Evolutionary conservation across 2,329 filamentous ascomycete genomes (phyloP).

Genomic region (Nigrospora osmanthi): DNA sequence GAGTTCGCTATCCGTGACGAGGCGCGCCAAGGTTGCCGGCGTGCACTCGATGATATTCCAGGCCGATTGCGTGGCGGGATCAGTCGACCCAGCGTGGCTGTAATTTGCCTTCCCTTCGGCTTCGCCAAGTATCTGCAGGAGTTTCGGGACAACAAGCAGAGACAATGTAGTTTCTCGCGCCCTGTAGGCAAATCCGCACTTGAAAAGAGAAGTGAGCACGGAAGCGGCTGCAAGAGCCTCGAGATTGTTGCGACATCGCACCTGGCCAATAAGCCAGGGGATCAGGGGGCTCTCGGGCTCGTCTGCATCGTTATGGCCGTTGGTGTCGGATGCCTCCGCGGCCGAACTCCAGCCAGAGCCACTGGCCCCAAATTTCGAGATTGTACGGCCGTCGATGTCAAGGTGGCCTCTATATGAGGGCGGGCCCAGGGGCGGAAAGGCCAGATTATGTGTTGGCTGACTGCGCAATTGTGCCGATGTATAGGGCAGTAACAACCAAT

Average conservation of each 20-base stretch:
- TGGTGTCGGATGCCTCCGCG: slow-evolving; percentile 12
- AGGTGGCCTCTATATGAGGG: slow-evolving; percentile 30
- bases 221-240: slow-evolving; percentile 62
- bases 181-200: slow-evolving; percentile 57
- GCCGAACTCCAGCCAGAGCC: slow-evolving; percentile 14
- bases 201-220: slow-evolving; percentile 62
- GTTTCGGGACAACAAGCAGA: slow-evolving; percentile 60
- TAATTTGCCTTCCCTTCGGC: slow-evolving; percentile 28
- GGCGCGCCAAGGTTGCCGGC: slow-evolving; percentile 66
- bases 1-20: slow-evolving; percentile 70
- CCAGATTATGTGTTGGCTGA: slow-evolving; percentile 25
- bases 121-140: slow-evolving; percentile 59
- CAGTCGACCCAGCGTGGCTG: slow-evolving; percentile 27
- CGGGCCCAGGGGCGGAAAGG: slow-evolving; percentile 47
- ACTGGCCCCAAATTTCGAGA: slow-evolving; percentile 16
- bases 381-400: slow-evolving; percentile 13
- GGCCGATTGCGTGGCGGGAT: slow-evolving; percentile 12
- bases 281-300: slow-evolving; percentile 64
- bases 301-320: slow-evolving; percentile 32
- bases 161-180: slow-evolving; percentile 57
- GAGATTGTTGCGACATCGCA: slow-evolving; percentile 48
- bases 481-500: slow-evolving; percentile 51
- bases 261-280: slow-evolving; percentile 62
- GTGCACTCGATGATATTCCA: slow-evolving; percentile 57
- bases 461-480: slow-evolving; percentile 31